Evolutionary conservation across 2,329 filamentous ascomycete species (phyloP), one percentile per base, ranked within the genome.

Genomic region (Nemania abortiva): DNA sequence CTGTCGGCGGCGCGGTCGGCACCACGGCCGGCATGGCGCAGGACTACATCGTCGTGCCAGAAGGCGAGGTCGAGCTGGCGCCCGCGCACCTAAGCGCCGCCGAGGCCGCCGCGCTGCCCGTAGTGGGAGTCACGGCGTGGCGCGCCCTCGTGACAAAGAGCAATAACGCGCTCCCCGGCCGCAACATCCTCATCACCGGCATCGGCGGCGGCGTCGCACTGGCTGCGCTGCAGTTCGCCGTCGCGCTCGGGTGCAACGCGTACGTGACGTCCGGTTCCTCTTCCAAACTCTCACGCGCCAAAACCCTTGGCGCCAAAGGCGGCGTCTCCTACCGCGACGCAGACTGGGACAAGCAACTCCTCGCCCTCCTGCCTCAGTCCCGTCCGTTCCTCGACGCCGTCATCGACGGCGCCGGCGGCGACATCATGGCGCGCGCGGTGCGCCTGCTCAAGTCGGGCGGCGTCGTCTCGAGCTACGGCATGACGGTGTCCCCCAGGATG

Each of bases 191-290:
- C 37, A 82, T 98, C 50, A 98, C 95, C 4, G 95, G 95, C 0
- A 97, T 98, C 79, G 95, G 95, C 0, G 95, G 95, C 42, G 95
- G 95, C 52, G 95, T 98, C 0, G 95, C 95, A 39, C 83, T 98
- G 64, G 91, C 93, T 84, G 91, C 88, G 6, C 83, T 98, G 74
- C 86, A 93, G 79, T 97, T 97, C 81, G 94, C 89, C 11, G 89
- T 91, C 13, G 93, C 89, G 10, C 82, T 89, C 72, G 92, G 94
- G 45, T 89, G 91, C 75, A 89, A 90, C 78, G 91, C 95, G n/a
- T 97, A 86, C 77, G 94, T 97, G 64, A 95, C 91, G 1, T 93
- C 90, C 64, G 90, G 92, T 9, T 90, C 89, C 71, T 81, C 88
- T 72, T 89, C 87, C 74, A 97, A 97, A 86, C 88, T 98, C 68